Percentiles rank a stretch among this genome's conserved stretches.
Evolutionary conservation across 2,329 filamentous ascomycete genomes (phyloP).

Genomic region (Corinectria fuckeliana): DNA sequence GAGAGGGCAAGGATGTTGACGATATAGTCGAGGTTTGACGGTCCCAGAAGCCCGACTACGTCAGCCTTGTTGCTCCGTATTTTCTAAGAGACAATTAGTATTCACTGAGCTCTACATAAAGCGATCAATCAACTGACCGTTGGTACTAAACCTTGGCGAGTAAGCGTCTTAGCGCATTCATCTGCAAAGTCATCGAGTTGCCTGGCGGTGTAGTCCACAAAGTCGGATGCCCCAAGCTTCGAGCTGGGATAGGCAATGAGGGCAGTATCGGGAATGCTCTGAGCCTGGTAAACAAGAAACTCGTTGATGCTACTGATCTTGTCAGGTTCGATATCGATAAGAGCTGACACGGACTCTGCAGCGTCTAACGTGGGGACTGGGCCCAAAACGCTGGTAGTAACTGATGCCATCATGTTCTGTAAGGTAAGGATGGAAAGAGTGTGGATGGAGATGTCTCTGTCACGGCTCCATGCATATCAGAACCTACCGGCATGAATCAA

Average conservation of each 20-base stretch:
- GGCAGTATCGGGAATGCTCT: conserved; percentile 29
- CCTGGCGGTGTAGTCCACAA: conserved; percentile 33
- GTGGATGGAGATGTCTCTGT: not conserved
- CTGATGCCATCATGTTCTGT: conserved; percentile 15
- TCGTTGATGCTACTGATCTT: conserved; percentile 33
- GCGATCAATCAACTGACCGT: conserved; percentile 7
- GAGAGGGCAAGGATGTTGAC: conserved; percentile 59
- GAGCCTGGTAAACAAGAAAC: conserved; percentile 29
- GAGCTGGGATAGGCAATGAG: conserved; percentile 33
- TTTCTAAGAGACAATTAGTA: not conserved
- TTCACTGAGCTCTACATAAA: not conserved
- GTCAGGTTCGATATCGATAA: not conserved
- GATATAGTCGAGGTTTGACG: conserved; percentile 60
- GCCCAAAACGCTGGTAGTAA: conserved; percentile 8
- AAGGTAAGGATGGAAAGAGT: not conserved
- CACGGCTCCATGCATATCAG: not conserved
- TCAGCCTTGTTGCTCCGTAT: conserved; percentile 8
- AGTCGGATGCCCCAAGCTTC: conserved; percentile 26
- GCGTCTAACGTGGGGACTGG: conserved; percentile 7
- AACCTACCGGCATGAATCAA: not conserved
- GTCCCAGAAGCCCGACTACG: conserved; percentile 55
- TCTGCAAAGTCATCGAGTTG: conserved; percentile 35
- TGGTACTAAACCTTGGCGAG: conserved; percentile 15
- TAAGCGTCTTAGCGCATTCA: conserved; percentile 26
- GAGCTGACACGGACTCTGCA: not conserved